Percentiles rank a stretch among this genome's conserved stretches.
Evolutionary conservation across 2,329 filamentous ascomycete species (phyloP).

Genomic region (Epichloe sibirici): DNA sequence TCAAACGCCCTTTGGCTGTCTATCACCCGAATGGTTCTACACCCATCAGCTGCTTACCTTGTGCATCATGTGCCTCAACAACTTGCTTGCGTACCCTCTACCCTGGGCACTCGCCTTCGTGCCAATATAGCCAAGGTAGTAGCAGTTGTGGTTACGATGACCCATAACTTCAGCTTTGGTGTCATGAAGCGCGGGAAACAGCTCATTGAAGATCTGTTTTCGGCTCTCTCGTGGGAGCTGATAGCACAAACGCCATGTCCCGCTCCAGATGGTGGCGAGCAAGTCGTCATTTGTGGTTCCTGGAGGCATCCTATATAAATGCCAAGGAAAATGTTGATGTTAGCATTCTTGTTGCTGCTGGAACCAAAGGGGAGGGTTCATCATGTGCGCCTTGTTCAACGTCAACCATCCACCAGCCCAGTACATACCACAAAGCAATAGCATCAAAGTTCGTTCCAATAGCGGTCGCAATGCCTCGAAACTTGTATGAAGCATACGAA

Average conservation of each 20-base stretch:
- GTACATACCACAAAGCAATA: conserved; percentile 60
- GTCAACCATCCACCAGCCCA: background rate
- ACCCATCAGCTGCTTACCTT: conserved; percentile 29
- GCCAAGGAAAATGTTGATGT: background rate
- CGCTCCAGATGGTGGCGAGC: conserved; percentile 59
- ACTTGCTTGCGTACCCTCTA: conserved; percentile 58
- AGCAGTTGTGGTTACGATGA: conserved; percentile 52
- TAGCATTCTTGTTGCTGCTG: background rate
- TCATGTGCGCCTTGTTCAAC: too few relatives aligned
- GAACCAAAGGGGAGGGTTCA: background rate
- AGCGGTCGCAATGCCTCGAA: conserved; percentile 61
- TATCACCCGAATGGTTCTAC: too few relatives aligned
- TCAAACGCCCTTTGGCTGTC: too few relatives aligned
- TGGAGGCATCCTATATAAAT: conserved; percentile 53
- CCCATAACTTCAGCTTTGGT: conserved; percentile 61
- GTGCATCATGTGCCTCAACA: conserved; percentile 57
- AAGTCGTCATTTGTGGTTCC: conserved; percentile 62
- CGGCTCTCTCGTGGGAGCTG: conserved; percentile 61
- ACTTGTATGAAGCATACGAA: conserved; percentile 61
- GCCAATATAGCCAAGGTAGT: conserved; percentile 77
- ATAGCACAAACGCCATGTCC: conserved; percentile 67
- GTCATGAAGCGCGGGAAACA: conserved; percentile 61
- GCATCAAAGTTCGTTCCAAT: conserved; percentile 66
- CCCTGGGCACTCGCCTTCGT: conserved; percentile 59
- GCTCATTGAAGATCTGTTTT: conserved; percentile 63